A percentile compares a stretch with the other conserved stretches of the same genome.
Evolutionary conservation across 1,284 basidiomycete genomes (phyloP).

Genomic region (Coniferiporia weirii): DNA sequence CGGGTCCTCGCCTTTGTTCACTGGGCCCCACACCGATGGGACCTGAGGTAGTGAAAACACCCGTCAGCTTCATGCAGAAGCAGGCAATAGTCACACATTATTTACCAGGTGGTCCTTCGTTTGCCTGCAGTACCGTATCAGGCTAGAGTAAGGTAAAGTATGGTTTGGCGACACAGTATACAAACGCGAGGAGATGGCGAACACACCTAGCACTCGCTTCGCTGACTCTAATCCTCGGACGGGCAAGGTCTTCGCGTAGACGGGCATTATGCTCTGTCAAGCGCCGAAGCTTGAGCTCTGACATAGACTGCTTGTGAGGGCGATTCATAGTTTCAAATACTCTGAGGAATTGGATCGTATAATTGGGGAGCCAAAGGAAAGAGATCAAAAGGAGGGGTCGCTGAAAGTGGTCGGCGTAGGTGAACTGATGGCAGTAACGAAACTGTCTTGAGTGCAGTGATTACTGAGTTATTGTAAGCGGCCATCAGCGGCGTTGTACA

Average conservation of each 20-base stretch:
- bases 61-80: constrained; percentile 11
- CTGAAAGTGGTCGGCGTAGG: not conserved
- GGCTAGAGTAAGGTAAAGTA: constrained; percentile 34
- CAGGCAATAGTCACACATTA: constrained; percentile 18
- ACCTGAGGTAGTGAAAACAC: constrained; percentile 44
- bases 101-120: constrained; percentile 71
- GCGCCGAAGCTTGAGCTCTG: constrained; percentile 77
- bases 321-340: constrained; percentile 38
- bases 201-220: constrained; percentile 68
- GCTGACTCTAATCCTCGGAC: constrained; percentile 70
- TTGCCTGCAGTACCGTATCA: constrained; percentile 71
- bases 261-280: constrained; percentile 77
- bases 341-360: constrained; percentile 22
- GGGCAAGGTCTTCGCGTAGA: constrained; percentile 68
- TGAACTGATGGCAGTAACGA: not conserved
- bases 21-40: constrained; percentile 87
- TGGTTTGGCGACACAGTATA: not conserved
- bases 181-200: not conserved
- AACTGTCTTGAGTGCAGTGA: too few relatives aligned
- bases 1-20: constrained; percentile 79
- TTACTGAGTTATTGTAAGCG: not conserved
- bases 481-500: constrained; percentile 9
- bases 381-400: not conserved
- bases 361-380: not conserved
- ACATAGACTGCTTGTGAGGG: constrained; percentile 65